Conservation (phyloP, 1,284 basidiomycete species). For the Pseudozyma sp. region DNA sequence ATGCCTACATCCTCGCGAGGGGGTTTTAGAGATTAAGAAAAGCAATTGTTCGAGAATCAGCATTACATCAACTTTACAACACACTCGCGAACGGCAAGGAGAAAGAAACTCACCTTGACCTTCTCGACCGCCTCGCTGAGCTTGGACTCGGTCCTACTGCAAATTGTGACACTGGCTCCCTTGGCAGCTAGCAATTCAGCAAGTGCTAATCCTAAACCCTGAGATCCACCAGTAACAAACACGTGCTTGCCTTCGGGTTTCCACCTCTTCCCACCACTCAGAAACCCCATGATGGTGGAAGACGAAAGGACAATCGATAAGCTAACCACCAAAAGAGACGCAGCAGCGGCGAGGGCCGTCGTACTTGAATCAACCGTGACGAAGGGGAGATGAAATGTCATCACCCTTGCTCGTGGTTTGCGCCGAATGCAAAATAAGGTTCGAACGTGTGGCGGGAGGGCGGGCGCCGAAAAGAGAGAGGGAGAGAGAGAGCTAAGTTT, state of each 20-base stretch:
- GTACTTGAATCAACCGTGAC: conserved; percentile 13
- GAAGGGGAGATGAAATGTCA: neutral
- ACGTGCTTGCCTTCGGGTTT: conserved; percentile 47
- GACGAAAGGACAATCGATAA: conserved; percentile 28
- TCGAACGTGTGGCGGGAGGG: too few species aligned
- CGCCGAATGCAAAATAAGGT: neutral
- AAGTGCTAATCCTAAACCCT: conserved; percentile 81
- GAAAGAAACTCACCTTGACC: conserved; percentile 74
- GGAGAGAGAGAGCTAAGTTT: too few species aligned
- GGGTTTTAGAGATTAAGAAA: neutral
- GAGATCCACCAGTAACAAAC: conserved; percentile 82
- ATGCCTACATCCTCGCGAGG: conserved; percentile 15
- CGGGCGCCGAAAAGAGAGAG: too few species aligned
- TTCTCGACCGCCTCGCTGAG: conserved; percentile 75
- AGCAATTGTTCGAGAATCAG: neutral
- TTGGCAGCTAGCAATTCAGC: conserved; percentile 77
- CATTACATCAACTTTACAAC: neutral
- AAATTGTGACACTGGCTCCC: conserved; percentile 84
- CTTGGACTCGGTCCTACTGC: conserved; percentile 78
- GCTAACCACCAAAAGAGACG: neutral
- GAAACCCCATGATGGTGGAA: conserved; percentile 35
- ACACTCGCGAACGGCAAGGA: neutral
- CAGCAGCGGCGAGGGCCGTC: conserved; percentile 14
- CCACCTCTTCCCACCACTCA: conserved; percentile 31
- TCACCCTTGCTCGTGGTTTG: conserved; percentile 1